Base-by-base conservation (phyloP, 768 basidiomycete genomes). In the Artomyces pyxidatus region DNA sequence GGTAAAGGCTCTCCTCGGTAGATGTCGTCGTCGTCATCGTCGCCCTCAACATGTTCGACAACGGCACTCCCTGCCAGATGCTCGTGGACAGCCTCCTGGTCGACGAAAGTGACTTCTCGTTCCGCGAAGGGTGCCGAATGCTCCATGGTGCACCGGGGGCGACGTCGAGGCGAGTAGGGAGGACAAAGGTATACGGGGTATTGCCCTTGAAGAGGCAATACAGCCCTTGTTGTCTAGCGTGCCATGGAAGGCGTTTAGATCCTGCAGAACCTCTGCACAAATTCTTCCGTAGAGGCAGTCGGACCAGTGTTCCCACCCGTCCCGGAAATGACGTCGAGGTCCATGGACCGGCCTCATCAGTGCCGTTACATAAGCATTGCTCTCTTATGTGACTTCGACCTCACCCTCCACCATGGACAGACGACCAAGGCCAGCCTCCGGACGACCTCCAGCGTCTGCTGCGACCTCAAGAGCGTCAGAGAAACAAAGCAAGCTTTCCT, bases 1-100 rank as follows among this genome's bases (percentile, higher is more conserved):
- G 64, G 54, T 14, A 71, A 69, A 21, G 66, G 68, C 22, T 70
- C 68, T 21, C 81, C 83, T 53, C 82, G 75, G 60, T 80, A 84
- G 52, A 85, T 82, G 59, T 85, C 81, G 28, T 67, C 61, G 37
- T 71, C 66, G n/a, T 59, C 58, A 27, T 58, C 61, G 19, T 56
- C 50, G 14, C 22, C 22, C n/a, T 16, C n/a, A n/a, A n/a, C n/a
- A n/a, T n/a, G n/a, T n/a, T n/a, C n/a, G n/a, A n/a, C n/a, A n/a
- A n/a, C n/a, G n/a, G n/a, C n/a, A n/a, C n/a, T n/a, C n/a, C n/a
- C n/a, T n/a, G n/a, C n/a, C n/a, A n/a, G 38, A 6, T 14, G 25
- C 5, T 45, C 19, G 10, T 46, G 11, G 8, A 42, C 35, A 4
- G 29, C 28, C 40, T 58, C 37, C 14, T 48, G 48, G 16, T 38